These are phyloP conservation scores for Termitomyces titanicus DNA, from an alignment of 768 basidiomycete genomes.

Conservation along the genomic window DNA sequence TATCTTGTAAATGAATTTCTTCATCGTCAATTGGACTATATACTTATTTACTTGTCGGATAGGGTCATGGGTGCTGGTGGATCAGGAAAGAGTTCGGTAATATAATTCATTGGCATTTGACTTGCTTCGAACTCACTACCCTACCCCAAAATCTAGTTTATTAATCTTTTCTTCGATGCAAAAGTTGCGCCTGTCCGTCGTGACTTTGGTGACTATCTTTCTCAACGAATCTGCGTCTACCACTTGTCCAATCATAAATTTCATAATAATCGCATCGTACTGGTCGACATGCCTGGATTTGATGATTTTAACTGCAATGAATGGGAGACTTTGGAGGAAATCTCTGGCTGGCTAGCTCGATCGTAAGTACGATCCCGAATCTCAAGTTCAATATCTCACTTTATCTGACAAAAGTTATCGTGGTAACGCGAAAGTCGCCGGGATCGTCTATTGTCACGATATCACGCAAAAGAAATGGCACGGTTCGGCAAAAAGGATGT, in stretches of 20 bases:
- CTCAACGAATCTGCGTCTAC: background rate
- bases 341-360: background rate
- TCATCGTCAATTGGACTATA: too few species aligned
- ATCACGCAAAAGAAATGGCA: background rate
- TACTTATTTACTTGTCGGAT: background rate
- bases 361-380: background rate
- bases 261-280: background rate
- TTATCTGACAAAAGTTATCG: background rate
- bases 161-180: background rate
- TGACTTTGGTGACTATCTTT: background rate
- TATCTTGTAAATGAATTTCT: background rate
- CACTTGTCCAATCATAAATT: background rate
- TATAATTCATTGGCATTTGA: background rate
- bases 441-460: conserved; percentile 3
- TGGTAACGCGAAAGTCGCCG: background rate
- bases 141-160: background rate
- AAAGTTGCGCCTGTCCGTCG: background rate
- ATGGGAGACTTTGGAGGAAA: background rate
- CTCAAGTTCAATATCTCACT: background rate
- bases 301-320: background rate
- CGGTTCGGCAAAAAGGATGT: conserved; percentile 3
- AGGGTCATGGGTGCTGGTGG: conserved; percentile 1
- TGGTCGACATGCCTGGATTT: conserved; percentile 1
- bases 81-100: conserved; percentile 1
- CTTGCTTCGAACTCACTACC: background rate